Evolutionary conservation across 805 yeast genomes (phyloP), one percentile per base, ranked within the genome.

Genomic region (Monosporozyma aquatica): DNA sequence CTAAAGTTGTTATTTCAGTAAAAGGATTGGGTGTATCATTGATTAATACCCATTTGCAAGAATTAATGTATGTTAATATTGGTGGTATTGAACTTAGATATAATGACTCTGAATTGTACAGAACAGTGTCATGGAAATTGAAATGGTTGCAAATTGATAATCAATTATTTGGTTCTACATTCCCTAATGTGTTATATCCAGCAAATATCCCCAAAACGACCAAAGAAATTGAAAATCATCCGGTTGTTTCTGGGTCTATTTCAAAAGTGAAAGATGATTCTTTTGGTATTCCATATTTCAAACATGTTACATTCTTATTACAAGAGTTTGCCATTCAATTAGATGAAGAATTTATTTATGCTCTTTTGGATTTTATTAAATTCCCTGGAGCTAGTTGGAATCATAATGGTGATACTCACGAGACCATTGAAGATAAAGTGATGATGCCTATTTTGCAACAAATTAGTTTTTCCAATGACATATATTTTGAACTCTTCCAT

Each of bases 101-200:
- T 61, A 83, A 81, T 53, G 90, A 86, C 48, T 82, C 96, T 0
- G 92, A 86, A 26, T 62, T 86, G 17, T 86, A 84, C 51, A 95
- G 87, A 58, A 85, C 85, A 14, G 53, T 85, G 35, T 78, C 89
- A 48, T 66, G 80, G 65, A 87, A 87, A 56, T 62, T 89, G 53
- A 89, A 90, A 56, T 94, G 98, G 98, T 67, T 92, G 25, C 99
- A 92, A 61, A 71, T 90, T 38, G 98, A 92, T 59, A 90, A 92
- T 55, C 95, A 87, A 58, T 64, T 90, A 38, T 86, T 79, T 54
- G 95, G 95, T 3, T 84, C 95, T 10, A 74, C 81, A 1, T 92
- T 74, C 64, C 97, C 97, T 2, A 90, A 89, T 43, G 69, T 92
- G 10, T 49, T 92, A 8, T 94, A 86, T 58, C 99, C 99, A 4